Percentiles rank a stretch among this genome's conserved stretches.
phyloP scores from a whole-genome alignment of 208 protist genomes.

The Angomonas deanei region DNA sequence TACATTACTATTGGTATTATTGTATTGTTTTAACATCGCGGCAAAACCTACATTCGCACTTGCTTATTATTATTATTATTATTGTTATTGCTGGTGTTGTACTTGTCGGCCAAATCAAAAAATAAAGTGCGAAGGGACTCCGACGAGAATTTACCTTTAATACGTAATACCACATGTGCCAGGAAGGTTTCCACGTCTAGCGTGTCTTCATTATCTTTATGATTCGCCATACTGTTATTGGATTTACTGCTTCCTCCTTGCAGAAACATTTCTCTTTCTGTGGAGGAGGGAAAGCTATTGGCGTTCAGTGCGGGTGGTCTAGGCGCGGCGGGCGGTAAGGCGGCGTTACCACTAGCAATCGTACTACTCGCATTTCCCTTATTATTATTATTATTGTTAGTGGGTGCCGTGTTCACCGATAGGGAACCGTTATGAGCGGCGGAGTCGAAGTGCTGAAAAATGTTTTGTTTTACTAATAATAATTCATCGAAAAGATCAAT shows the following conservation, averaged over 20 bases:
- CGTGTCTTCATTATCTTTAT: neutral
- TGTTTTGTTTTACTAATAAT: neutral
- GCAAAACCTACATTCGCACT: too few species aligned
- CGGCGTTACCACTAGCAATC: neutral
- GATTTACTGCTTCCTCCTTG: neutral
- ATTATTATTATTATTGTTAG: neutral
- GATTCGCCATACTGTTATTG: too few species aligned
- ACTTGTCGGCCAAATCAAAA: neutral
- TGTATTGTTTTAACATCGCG: too few species aligned
- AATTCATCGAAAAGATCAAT: conserved; percentile 37
- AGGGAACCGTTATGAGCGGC: neutral
- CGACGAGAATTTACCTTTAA: conserved; percentile 2
- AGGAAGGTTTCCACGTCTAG: neutral
- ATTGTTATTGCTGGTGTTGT: too few species aligned
- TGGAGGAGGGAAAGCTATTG: neutral
- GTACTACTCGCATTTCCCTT: neutral
- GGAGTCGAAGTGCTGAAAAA: neutral
- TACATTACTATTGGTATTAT: too few species aligned
- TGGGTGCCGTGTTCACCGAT: neutral
- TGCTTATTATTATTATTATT: too few species aligned
- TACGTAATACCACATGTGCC: neutral
- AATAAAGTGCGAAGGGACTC: neutral
- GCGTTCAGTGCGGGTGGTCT: too few species aligned
- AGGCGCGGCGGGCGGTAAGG: too few species aligned
- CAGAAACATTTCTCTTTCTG: neutral